Evolutionary conservation across 306 rosid genomes (phyloP), one percentile per base, ranked within the genome.

Genomic region (Acmispon strigosus): DNA sequence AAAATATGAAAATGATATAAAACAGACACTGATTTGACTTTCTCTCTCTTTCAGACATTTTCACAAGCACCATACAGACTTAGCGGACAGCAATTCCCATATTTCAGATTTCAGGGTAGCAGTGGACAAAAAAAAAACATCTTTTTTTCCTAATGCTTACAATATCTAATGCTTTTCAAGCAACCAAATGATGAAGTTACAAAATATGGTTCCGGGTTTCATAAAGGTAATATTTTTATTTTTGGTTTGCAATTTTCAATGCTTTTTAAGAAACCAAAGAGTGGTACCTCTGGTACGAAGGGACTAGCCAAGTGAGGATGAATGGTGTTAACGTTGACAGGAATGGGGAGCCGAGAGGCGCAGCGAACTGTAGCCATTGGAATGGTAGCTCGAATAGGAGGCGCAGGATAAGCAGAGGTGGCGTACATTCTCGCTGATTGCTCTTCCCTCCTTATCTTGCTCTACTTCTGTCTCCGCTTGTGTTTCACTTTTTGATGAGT

Each of bases 241-340:
- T 1, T 2, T 27, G 0, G 32, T 71, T 14, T 3, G 11, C 47
- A 57, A 50, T 16, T 67, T 51, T 15, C 19, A 49, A 45, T 67
- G 54, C 2, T 53, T 60, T 62, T 13, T 8, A 37, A 68, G 67
- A n/a, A 72, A 56, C 32, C 29, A 61, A 65, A 17, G 5, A 17
- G 53, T 16, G 74, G 52, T 49, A 88, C 96, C 88, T 90, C 90
- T 1, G 96, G 92, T 32, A 83, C 87, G 73, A 92, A 90, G 39
- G 96, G 96, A 45, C 42, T 78, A 81, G 50, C 83, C 22, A 41
- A 8, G 64, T 45, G 12, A 54, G 24, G 45, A 53, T 44, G 80
- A 80, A 16, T 15, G 32, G 20, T 72, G 69, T 34, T 48, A 34
- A n/a, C 53, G 62, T 55, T 43, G 65, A 77, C 13, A 16, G 84